Evolutionary conservation across 495 filamentous ascomycete species (phyloP).

Genomic region (Aspergillus biplanus): DNA sequence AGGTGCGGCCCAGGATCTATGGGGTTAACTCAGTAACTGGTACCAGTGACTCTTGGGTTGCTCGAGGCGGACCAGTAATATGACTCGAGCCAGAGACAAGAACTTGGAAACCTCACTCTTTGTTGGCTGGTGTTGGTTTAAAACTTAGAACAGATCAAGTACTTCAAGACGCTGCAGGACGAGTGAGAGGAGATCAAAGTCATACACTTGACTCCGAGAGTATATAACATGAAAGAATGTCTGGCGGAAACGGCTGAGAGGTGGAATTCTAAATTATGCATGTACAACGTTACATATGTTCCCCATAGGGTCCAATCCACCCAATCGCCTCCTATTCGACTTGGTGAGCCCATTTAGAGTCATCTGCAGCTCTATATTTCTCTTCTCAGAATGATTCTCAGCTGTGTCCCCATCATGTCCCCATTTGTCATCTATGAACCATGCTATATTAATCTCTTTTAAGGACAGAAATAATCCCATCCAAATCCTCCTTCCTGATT

Average conservation of each 20-base stretch:
- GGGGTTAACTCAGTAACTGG: not conserved
- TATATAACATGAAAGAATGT: too few species aligned
- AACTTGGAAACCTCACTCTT: too few species aligned
- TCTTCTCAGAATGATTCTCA: too few species aligned
- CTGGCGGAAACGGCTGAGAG: not conserved
- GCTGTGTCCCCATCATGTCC: not conserved
- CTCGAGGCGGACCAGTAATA: not conserved
- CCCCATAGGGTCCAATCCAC: not conserved
- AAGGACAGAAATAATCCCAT: too few species aligned
- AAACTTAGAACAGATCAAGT: too few species aligned
- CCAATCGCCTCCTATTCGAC: not conserved
- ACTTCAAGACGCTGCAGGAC: too few species aligned
- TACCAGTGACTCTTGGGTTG: not conserved
- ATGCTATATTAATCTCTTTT: too few species aligned
- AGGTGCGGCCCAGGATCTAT: slow-evolving; percentile 9
- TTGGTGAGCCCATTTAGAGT: not conserved
- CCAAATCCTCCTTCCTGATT: not conserved
- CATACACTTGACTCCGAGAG: too few species aligned
- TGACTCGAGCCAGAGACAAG: not conserved
- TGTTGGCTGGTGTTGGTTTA: too few species aligned
- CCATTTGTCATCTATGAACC: not conserved
- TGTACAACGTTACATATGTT: slow-evolving; percentile 1
- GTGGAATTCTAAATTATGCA: not conserved
- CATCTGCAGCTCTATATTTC: not conserved
- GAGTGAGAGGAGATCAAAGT: too few species aligned